Base-by-base conservation (phyloP, 1,284 basidiomycete genomes). In the Trametes versicolor region DNA sequence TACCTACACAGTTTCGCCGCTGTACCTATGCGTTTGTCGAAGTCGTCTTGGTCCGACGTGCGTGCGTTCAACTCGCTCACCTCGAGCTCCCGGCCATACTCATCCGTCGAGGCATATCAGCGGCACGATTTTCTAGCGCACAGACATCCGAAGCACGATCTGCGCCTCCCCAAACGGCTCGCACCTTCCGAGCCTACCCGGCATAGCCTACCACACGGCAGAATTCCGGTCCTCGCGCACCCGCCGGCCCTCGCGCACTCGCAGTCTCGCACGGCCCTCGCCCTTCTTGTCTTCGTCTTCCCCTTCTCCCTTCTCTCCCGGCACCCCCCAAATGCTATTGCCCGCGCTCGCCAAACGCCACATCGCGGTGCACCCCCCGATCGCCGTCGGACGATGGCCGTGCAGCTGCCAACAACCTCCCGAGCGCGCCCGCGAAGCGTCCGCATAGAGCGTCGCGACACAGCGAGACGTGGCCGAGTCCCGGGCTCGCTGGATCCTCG, bases 401-500 rank as follows among this genome's bases (percentile, higher is more conserved):
- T 55, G 12, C 39, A 29, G 19, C n/a, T n/a, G n/a, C n/a, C n/a
- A n/a, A n/a, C 4, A 23, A 7, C 34, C n/a, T 21, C 21, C 34
- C 51, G 36, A 4, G 13, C 53, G 53, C 53, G 37, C 39, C 37
- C 53, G 47, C 47, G 55, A 57, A 57, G 36, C 52, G 36, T 9
- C 41, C 41, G 19, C 21, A 41, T 41, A 41, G 39, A n/a, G 55
- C 27, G 21, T 27, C 45, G 48, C 45, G 45, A 3, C n/a, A 6
- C 9, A 23, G 21, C 57, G 57, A 47, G 12, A 23, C 32, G 23
- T 25, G 36, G 36, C 23, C 57, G 57, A 48, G 45, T 25, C 37
- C 49, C 58, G 41, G 39, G 48, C 48, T 51, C 61, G 61, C 61
- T 51, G 32, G 49, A 62, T 62, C 61, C 53, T 62, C 61, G 61